Conservation (phyloP, 2,329 filamentous ascomycete species). For the Phaeophleospora eucalypticola region DNA sequence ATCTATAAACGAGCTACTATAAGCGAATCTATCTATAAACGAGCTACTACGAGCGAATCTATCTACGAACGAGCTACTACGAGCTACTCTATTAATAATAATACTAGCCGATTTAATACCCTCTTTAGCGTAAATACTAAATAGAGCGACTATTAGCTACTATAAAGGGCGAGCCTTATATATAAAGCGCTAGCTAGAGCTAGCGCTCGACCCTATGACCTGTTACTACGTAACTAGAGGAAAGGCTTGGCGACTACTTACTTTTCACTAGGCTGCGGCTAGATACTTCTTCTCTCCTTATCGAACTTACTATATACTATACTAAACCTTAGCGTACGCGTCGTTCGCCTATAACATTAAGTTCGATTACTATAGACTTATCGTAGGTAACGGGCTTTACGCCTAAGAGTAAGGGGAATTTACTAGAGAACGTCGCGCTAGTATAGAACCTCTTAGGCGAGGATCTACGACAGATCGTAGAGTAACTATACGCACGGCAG, state of each 20-base stretch:
- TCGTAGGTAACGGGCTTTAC: too few species aligned
- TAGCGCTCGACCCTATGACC: too few species aligned
- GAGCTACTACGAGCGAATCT: too few species aligned
- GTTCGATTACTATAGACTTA: not conserved
- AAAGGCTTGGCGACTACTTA: not conserved
- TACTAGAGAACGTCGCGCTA: not conserved
- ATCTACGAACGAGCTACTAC: too few species aligned
- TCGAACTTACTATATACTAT: not conserved
- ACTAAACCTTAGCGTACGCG: not conserved
- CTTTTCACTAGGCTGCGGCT: not conserved
- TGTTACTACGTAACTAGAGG: not conserved
- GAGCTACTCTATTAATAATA: too few species aligned
- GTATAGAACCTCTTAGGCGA: not conserved
- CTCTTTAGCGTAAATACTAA: too few species aligned
- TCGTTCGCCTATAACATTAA: not conserved
- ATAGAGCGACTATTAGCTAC: too few species aligned
- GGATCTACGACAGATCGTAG: not conserved
- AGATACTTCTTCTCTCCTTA: not conserved
- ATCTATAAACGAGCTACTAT: too few species aligned
- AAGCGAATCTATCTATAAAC: too few species aligned
- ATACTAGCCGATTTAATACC: too few species aligned
- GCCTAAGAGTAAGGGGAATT: not conserved
- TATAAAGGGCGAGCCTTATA: too few species aligned
- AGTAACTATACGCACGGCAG: not conserved
- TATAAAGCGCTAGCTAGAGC: too few species aligned